Evolutionary conservation across 176 grass and related monocot species (phyloP).

Genomic region (Paspalum notatum): DNA sequence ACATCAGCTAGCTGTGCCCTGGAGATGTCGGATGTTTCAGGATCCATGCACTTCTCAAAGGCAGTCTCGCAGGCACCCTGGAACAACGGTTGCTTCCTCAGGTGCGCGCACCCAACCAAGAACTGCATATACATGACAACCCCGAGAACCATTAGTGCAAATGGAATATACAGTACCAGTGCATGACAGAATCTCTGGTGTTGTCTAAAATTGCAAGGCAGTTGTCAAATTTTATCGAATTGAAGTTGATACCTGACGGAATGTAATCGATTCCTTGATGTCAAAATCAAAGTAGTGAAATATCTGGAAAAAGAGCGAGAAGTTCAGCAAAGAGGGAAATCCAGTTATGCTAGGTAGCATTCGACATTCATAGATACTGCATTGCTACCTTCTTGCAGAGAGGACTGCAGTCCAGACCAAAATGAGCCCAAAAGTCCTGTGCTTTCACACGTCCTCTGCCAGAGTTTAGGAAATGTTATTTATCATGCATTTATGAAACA

Average conservation of each 20-base stretch:
- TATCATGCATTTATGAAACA: slow-evolving; percentile 7
- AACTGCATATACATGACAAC: slow-evolving; percentile 57
- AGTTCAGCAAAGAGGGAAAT: slow-evolving; percentile 7
- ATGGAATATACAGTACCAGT: not conserved
- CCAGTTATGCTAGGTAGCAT: not conserved
- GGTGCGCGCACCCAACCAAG: slow-evolving; percentile 73
- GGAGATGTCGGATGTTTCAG: slow-evolving; percentile 41
- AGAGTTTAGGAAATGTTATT: slow-evolving; percentile 34
- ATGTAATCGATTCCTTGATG: slow-evolving; percentile 72
- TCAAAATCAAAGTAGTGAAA: slow-evolving; percentile 81
- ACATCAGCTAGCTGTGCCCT: slow-evolving; percentile 37
- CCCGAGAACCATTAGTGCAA: not conserved
- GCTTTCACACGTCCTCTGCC: slow-evolving; percentile 74
- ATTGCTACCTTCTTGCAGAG: slow-evolving; percentile 68
- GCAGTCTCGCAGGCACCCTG: slow-evolving; percentile 55
- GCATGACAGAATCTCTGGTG: not conserved
- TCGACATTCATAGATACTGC: not conserved
- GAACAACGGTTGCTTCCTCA: slow-evolving; percentile 75
- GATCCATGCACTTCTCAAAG: slow-evolving; percentile 67
- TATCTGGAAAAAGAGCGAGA: slow-evolving; percentile 55
- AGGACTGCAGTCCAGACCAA: slow-evolving; percentile 72
- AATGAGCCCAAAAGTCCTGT: slow-evolving; percentile 70
- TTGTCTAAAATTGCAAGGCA: not conserved
- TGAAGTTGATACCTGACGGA: slow-evolving; percentile 74
- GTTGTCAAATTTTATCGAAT: not conserved